These are phyloP conservation scores for Coemansia sp. DNA, from an alignment of 192 early-diverging fungal species.

Conservation along the genomic window DNA sequence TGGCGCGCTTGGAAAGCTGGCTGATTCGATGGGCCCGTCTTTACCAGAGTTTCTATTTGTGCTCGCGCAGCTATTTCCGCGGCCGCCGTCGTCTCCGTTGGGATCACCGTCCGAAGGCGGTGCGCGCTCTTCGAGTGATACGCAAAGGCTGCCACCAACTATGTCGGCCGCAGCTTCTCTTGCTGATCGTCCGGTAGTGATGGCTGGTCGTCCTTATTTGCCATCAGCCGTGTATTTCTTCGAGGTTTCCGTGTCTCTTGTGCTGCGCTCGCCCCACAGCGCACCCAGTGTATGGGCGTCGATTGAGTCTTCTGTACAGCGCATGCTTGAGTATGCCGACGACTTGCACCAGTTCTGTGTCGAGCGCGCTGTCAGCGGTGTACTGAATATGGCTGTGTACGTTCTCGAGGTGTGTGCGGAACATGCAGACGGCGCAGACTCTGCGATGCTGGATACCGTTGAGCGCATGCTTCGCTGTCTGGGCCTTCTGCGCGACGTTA, in stretches of 20 bases:
- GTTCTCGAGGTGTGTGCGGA: conserved; percentile 32
- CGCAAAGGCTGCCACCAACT: background rate
- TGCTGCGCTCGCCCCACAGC: conserved; percentile 18
- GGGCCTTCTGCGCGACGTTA: conserved; percentile 56
- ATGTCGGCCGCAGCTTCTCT: background rate
- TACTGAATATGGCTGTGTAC: conserved; percentile 71
- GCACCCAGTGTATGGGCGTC: conserved; percentile 57
- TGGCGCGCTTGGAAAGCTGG: conserved; percentile 11
- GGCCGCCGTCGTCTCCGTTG: conserved; percentile 29
- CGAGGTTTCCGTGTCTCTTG: conserved; percentile 38
- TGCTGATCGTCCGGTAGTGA: background rate
- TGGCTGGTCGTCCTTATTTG: conserved; percentile 11
- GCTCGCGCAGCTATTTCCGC: conserved; percentile 32
- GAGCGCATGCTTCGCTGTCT: conserved; percentile 47
- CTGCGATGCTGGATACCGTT: conserved; percentile 17
- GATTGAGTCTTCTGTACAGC: conserved; percentile 67
- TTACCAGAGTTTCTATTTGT: conserved; percentile 22
- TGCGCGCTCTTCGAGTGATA: conserved; percentile 12
- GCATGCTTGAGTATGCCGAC: conserved; percentile 68
- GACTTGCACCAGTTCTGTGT: conserved; percentile 65
- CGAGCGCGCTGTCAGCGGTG: conserved; percentile 72
- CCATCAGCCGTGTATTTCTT: conserved; percentile 45
- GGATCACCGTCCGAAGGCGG: conserved; percentile 26
- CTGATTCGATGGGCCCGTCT: conserved; percentile 7
- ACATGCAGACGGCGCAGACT: conserved; percentile 4